Base-by-base conservation (phyloP, 345 rosid genomes). In the Noccaea caerulescens region DNA sequence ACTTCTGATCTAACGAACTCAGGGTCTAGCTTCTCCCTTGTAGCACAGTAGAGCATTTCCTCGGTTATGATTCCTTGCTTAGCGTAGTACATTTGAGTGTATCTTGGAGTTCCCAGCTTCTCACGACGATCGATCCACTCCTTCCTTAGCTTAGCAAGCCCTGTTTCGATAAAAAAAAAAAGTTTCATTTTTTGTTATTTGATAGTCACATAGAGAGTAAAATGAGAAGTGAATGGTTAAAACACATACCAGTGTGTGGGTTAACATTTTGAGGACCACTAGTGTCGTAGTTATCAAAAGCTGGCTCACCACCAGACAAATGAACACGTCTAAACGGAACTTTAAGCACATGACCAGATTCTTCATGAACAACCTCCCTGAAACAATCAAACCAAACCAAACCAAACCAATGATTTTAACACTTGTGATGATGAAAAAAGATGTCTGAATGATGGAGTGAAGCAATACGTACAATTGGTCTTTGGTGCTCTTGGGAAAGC, bases 1-100 rank as follows among this genome's bases (percentile, higher is more conserved):
- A 95, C 94, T 83, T 95, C 98, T 50, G 98, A 83, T 83, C 98
- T 87, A 23, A 95, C 96, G 78, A 84, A 95, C 86, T 95, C 98
- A 23, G 97, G 94, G 82, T 95, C 94, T 46, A 95, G 96, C 50
- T 90, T 92, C 87, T 95, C 99, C 50, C 98, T 92, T 2, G 90
- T 44, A 46, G 99, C 92, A 69, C 97, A 95, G 73, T 80, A 92
- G 72, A 92, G 51, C 98, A 90, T 92, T 64, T 92, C 98, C 83
- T 95, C 99, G 38, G 98, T 95, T 74, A 92, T 83, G 43, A 92
- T 84, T 65, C 98, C 98, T 80, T 92, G 96, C 86, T 87, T 95
- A 60, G 99, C 99, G 76, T 88, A 91, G 79, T 89, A 92, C 99
- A 95, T 95, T 74, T 95, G 99, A 12, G 97, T 90, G 86, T 77